Evolutionary conservation across 768 basidiomycete genomes (phyloP), one percentile per base, ranked within the genome.

Genomic region (Tylopilus subfusipes): DNA sequence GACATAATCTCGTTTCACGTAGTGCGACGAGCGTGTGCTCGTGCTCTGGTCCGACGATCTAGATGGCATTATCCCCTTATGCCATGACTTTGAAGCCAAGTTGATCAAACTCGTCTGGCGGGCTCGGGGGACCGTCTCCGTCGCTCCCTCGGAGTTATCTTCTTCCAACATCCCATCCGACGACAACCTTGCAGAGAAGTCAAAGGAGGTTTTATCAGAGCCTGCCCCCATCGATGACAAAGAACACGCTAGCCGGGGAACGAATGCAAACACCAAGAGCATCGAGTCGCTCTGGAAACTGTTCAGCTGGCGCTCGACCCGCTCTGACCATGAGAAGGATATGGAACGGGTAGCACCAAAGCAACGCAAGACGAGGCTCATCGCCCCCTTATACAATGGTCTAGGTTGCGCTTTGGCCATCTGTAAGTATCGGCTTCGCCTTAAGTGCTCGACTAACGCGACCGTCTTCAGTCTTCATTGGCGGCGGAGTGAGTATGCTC

Each of bases 11-110:
- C 48, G 30, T 49, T 52, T 52, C 51, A 31, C n/a, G n/a, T 62
- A 90, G 90, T 84, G 92, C 25, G 86, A 92, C 67, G 91, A 94
- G 63, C 82, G 83, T 22, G 88, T 91, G 40, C 76, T 95, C 25
- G 78, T 93, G 22, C 82, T 89, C 19, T 95, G 93, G 93, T 83
- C 88, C 1, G 90, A 94, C 71, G 79, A 85, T 62, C 76, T 94
- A 34, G 90, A 93, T 66, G 76, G 74, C 57, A 87, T 95, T 60
- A 85, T 94, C 48, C 85, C 86, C 0, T 66, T 85, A n/a, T 84
- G 79, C 66, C 68, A 72, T 14, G 88, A 89, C 64, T 89, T 91
- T 62, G 85, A 90, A 58, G 78, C 82, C 24, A 85, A 84, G 59
- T 77, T 93, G 66, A 90, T 93, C 75, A 83, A 84, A 63, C 84